phyloP scores from a whole-genome alignment of 768 basidiomycete species.

The Phlebiopsis gigantea region DNA sequence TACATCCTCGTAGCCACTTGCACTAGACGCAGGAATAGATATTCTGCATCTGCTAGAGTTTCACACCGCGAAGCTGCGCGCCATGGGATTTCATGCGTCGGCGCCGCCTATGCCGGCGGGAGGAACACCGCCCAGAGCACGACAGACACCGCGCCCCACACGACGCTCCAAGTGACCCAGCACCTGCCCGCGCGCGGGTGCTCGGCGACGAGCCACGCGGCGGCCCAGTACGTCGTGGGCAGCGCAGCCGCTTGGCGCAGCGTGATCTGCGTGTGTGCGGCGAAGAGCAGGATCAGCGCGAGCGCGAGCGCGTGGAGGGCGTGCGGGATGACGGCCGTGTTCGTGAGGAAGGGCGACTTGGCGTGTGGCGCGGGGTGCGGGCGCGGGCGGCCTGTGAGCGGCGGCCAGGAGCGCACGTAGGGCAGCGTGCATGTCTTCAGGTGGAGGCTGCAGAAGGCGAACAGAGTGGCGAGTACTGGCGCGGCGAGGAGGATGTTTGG shows the following conservation, averaged over 20 bases:
- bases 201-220: constrained; percentile 58
- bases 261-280: constrained; percentile 83
- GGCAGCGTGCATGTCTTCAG: constrained; percentile 11
- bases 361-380: neutral
- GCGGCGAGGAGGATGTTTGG: constrained; percentile 84
- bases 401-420: constrained; percentile 4
- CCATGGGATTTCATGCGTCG: no score
- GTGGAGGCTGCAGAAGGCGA: constrained; percentile 29
- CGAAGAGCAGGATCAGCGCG: constrained; percentile 61
- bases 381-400: neutral
- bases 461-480: constrained; percentile 57
- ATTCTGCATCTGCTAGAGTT: neutral
- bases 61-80: neutral
- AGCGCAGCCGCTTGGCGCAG: constrained; percentile 72
- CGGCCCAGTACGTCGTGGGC: constrained; percentile 84
- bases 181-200: constrained; percentile 41
- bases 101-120: constrained; percentile 69
- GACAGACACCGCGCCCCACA: constrained; percentile 69
- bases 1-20: neutral
- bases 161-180: constrained; percentile 75
- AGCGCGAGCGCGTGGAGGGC: constrained; percentile 67
- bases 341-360: neutral
- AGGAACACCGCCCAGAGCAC: constrained; percentile 82
- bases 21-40: neutral
- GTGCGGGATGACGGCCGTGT: constrained; percentile 51